phyloP scores from a whole-genome alignment of 176 grass and related monocot genomes.

The Secale cereale region DNA sequence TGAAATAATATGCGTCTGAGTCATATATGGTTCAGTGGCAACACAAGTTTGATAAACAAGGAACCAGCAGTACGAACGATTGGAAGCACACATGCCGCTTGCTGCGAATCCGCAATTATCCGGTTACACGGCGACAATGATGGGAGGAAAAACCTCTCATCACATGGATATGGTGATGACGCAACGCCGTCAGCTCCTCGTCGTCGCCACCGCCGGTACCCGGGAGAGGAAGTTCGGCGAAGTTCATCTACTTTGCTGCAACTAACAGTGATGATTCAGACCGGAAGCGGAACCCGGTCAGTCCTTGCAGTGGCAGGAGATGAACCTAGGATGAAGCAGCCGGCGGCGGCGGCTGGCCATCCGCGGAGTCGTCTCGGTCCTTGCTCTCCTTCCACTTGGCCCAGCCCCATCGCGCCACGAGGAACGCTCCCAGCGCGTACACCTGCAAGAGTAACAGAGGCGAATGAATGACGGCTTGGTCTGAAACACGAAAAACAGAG shows the following conservation, averaged over 20 bases:
- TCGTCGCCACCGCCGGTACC: not conserved
- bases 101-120: conserved; percentile 10
- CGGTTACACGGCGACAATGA: not conserved
- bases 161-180: too few species aligned
- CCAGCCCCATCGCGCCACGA: conserved; percentile 70
- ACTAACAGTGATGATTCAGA: not conserved
- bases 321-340: not conserved
- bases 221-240: not conserved
- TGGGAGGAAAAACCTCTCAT: not conserved
- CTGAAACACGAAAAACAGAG: not conserved
- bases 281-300: not conserved
- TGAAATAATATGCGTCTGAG: not conserved
- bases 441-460: conserved; percentile 35
- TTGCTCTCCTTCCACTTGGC: conserved; percentile 64
- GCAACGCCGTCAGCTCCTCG: not conserved
- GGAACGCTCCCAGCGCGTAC: conserved; percentile 71
- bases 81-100: not conserved
- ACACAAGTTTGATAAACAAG: not conserved
- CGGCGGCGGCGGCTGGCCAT: conserved; percentile 1
- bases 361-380: conserved; percentile 38
- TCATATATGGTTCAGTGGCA: not conserved
- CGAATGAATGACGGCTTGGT: not conserved
- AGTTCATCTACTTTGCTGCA: not conserved
- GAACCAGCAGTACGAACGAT: not conserved
- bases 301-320: not conserved